Evolutionary conservation across 768 basidiomycete genomes (phyloP).

Genomic region (Dacryopinax primogenitus): DNA sequence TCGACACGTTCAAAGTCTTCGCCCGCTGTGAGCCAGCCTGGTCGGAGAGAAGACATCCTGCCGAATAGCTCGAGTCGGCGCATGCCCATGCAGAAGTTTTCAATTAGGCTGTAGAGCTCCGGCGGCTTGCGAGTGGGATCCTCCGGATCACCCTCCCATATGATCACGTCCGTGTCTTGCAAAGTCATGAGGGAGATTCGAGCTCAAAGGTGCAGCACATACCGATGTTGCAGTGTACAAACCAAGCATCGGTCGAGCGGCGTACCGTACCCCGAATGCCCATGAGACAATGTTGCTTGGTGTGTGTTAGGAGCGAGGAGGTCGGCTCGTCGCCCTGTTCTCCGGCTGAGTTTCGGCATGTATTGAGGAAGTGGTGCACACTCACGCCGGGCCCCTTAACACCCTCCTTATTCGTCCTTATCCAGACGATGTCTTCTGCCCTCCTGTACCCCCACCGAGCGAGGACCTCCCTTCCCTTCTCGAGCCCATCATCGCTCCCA

Average conservation of each 20-base stretch:
- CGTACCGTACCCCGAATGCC: conserved; percentile 95
- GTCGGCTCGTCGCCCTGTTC: conserved; percentile 47
- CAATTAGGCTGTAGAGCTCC: conserved; percentile 89
- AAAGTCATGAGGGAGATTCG: conserved; percentile 9
- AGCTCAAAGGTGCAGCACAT: conserved; percentile 21
- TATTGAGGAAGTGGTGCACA: background rate
- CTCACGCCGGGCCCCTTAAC: conserved; percentile 66
- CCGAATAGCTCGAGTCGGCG: conserved; percentile 87
- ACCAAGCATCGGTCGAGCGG: conserved; percentile 86
- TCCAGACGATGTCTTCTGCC: conserved; percentile 98
- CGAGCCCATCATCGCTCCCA: conserved; percentile 79
- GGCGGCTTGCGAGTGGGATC: conserved; percentile 84
- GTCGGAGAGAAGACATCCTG: conserved; percentile 47
- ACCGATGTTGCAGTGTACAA: conserved; percentile 98
- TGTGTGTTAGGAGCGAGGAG: conserved; percentile 70
- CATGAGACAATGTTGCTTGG: conserved; percentile 93
- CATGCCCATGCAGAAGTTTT: conserved; percentile 92
- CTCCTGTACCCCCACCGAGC: conserved; percentile 89
- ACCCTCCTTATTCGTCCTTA: conserved; percentile 69
- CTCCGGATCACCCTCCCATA: conserved; percentile 84
- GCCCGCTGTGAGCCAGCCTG: conserved; percentile 80
- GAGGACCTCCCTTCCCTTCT: conserved; percentile 79
- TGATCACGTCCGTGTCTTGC: conserved; percentile 85
- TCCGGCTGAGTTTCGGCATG: background rate
- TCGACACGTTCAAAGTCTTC: conserved; percentile 31